A percentile compares a stretch with the other conserved stretches of the same genome.
Evolutionary conservation across 2,329 filamentous ascomycete species (phyloP).

Genomic region (Colletotrichum lupini): DNA sequence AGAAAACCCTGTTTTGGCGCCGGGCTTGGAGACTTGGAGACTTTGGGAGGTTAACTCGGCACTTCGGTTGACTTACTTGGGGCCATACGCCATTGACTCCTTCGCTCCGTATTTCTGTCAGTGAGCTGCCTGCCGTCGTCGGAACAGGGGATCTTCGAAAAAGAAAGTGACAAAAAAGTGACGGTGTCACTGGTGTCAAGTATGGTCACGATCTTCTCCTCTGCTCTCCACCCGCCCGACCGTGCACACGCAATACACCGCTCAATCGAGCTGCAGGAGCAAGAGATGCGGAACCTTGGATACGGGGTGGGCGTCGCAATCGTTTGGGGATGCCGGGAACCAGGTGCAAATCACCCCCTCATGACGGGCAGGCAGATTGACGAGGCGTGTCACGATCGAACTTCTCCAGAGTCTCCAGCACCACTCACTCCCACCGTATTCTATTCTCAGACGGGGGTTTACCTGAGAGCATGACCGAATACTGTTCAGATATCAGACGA

Average conservation of each 20-base stretch:
- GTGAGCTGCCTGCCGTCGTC: neutral
- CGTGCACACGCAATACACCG: constrained; percentile 22
- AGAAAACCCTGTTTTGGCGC: constrained; percentile 31
- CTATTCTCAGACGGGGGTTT: neutral
- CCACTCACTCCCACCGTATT: neutral
- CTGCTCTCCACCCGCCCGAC: neutral
- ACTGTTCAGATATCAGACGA: neutral
- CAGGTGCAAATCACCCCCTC: constrained; percentile 7
- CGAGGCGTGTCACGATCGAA: constrained; percentile 10
- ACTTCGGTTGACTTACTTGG: constrained; percentile 13
- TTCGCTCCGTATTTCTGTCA: neutral
- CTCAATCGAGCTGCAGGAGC: constrained; percentile 10
- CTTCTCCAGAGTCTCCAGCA: constrained; percentile 23
- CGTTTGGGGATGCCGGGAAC: constrained; percentile 14
- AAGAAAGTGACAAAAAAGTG: constrained; percentile 1
- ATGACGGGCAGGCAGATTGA: constrained; percentile 18
- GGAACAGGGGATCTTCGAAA: neutral
- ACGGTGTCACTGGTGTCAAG: neutral
- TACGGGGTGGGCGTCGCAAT: neutral
- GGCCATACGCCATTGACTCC: neutral
- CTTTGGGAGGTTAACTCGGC: neutral
- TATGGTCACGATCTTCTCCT: constrained; percentile 6
- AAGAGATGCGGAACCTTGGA: neutral
- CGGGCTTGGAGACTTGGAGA: neutral
- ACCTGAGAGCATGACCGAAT: neutral